Evolutionary conservation across 495 filamentous ascomycete genomes (phyloP).

Genomic region (Penicillium antarcticum): DNA sequence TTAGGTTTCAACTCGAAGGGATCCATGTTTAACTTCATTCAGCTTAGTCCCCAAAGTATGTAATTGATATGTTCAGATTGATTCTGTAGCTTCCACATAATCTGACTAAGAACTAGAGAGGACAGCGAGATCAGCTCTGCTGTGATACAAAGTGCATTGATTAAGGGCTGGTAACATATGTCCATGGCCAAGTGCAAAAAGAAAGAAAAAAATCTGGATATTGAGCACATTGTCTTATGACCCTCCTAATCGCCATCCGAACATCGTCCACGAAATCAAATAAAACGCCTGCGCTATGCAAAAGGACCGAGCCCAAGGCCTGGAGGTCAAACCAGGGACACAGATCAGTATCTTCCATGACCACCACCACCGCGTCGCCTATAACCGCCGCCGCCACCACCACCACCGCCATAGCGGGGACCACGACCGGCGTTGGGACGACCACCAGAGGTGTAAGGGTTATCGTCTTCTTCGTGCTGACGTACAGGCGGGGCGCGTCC

Average conservation of each 20-base stretch:
- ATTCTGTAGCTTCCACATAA: no score
- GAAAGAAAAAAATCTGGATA: conserved; percentile 6
- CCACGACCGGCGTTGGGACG: conserved; percentile 54
- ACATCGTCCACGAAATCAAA: conserved; percentile 15
- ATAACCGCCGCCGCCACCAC: conserved; percentile 38
- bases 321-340: conserved; percentile 9
- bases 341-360: conserved; percentile 34
- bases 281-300: conserved; percentile 51
- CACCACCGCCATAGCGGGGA: conserved; percentile 39
- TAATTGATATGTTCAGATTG: no score
- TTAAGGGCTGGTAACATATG: no score
- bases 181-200: background rate
- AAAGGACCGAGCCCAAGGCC: conserved; percentile 21
- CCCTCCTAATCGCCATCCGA: conserved; percentile 8
- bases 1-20: no score
- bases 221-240: conserved; percentile 17
- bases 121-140: no score
- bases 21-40: no score
- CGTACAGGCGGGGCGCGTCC: conserved; percentile 62
- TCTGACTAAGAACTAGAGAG: no score
- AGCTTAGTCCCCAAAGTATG: no score
- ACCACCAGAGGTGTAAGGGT: conserved; percentile 44
- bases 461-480: conserved; percentile 48
- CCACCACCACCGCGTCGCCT: conserved; percentile 38
- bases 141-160: no score